A percentile compares a stretch with the other conserved stretches of the same genome.
phyloP scores from a whole-genome alignment of 129 eudicot genomes.

The Tagetes patula region DNA sequence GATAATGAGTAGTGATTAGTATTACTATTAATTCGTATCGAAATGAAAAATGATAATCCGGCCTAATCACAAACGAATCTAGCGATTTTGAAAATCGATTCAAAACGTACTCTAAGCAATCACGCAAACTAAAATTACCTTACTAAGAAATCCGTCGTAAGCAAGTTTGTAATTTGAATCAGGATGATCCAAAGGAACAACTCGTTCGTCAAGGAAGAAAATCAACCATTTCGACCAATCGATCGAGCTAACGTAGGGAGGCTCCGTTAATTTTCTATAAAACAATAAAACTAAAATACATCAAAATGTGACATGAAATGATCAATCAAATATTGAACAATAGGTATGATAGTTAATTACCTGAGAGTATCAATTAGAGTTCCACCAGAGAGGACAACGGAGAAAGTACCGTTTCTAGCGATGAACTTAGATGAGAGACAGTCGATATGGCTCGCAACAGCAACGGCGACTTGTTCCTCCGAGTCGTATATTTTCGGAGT shows the following conservation, averaged over 20 bases:
- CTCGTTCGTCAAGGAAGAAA: conserved; percentile 73
- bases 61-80: too few relatives aligned
- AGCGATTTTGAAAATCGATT: too few relatives aligned
- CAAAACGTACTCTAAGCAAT: too few relatives aligned
- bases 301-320: background rate
- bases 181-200: conserved; percentile 54
- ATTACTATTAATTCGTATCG: too few relatives aligned
- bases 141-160: conserved; percentile 51
- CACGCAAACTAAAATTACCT: conserved; percentile 33
- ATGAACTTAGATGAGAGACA: conserved; percentile 45
- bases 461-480: conserved; percentile 52
- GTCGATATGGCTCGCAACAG: conserved; percentile 56
- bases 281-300: background rate
- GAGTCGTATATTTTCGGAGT: background rate
- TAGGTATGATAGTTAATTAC: conserved; percentile 19
- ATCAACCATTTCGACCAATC: conserved; percentile 73
- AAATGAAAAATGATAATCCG: too few relatives aligned
- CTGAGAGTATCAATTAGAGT: conserved; percentile 62
- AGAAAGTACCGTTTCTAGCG: conserved; percentile 57
- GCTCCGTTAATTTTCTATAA: conserved; percentile 45
- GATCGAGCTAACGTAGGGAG: conserved; percentile 46
- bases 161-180: conserved; percentile 71
- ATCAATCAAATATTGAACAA: too few relatives aligned
- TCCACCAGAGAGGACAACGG: conserved; percentile 77
- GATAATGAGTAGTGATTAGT: too few relatives aligned